These are phyloP conservation scores for Naumovozyma baii DNA, from an alignment of 805 yeast genomes.

Conservation along the genomic window DNA sequence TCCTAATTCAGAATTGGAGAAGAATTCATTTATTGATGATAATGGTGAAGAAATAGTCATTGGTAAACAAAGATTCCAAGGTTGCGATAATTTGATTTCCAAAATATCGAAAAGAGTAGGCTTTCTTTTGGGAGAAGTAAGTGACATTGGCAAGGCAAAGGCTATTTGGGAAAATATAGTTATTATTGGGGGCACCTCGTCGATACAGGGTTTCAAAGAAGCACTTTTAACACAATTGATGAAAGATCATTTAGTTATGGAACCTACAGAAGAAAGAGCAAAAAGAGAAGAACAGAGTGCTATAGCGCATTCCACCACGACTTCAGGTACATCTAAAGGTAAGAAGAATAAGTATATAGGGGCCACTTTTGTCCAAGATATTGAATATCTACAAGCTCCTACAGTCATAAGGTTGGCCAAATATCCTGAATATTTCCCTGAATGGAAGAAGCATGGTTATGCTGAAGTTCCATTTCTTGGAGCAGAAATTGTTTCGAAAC, in stretches of 20 bases:
- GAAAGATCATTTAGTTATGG: conserved; percentile 41
- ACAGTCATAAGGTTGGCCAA: conserved; percentile 57
- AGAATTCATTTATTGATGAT: conserved; percentile 59
- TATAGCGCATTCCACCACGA: conserved; percentile 14
- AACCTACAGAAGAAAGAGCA: conserved; percentile 23
- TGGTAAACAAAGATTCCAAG: conserved; percentile 88
- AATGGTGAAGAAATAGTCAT: conserved; percentile 48
- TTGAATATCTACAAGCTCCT: conserved; percentile 60
- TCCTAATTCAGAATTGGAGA: conserved; percentile 61
- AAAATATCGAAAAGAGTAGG: conserved; percentile 47
- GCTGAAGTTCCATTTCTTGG: conserved; percentile 75
- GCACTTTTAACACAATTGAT: conserved; percentile 52
- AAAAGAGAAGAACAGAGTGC: conserved; percentile 23
- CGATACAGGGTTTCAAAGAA: conserved; percentile 67
- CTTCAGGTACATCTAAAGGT: conserved; percentile 14
- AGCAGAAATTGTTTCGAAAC: conserved; percentile 79
- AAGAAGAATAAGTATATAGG: conserved; percentile 21
- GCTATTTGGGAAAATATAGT: conserved; percentile 79
- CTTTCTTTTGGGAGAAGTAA: conserved; percentile 43
- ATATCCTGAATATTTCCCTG: conserved; percentile 87
- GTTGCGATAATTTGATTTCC: conserved; percentile 52
- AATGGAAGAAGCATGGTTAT: conserved; percentile 79
- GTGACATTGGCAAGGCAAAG: conserved; percentile 62
- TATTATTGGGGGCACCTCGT: conserved; percentile 67
- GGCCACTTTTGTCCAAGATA: conserved; percentile 18